phyloP scores from a whole-genome alignment of 1,284 basidiomycete genomes.

The Ceratobasidium papillatum region DNA sequence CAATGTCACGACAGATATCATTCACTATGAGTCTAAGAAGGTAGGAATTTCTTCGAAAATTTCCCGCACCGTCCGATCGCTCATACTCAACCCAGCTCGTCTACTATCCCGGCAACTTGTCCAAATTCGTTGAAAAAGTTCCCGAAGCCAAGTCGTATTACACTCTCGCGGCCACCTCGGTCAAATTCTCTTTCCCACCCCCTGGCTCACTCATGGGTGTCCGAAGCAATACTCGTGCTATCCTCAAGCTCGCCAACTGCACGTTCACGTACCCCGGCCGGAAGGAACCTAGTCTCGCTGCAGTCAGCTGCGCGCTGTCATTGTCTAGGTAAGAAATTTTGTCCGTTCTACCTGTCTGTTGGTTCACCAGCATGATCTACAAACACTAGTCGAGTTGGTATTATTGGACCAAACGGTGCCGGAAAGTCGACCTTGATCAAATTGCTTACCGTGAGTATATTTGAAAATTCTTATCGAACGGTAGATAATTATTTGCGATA shows the following conservation, averaged over 20 bases:
- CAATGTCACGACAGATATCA: conserved; percentile 96
- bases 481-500: conserved; percentile 10
- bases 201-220: conserved; percentile 98
- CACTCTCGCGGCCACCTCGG: conserved; percentile 91
- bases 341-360: background rate
- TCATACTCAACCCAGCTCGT: conserved; percentile 67
- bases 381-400: conserved; percentile 77
- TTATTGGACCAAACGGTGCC: conserved; percentile 91
- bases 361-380: background rate
- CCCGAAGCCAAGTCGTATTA: conserved; percentile 98
- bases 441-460: conserved; percentile 76
- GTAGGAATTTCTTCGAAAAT: conserved; percentile 50
- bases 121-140: conserved; percentile 88
- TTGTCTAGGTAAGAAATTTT: conserved; percentile 72
- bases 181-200: conserved; percentile 97
- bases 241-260: conserved; percentile 91
- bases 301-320: conserved; percentile 92
- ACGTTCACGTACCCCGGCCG: conserved; percentile 97
- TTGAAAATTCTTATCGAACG: conserved; percentile 6
- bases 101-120: conserved; percentile 95
- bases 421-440: conserved; percentile 98
- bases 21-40: conserved; percentile 98
- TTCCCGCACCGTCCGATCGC: conserved; percentile 29
- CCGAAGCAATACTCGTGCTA: conserved; percentile 94
- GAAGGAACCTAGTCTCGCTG: conserved; percentile 80